Conservation (phyloP, 164 flowering plant genomes). For the Magnolia kwangsiensis region DNA sequence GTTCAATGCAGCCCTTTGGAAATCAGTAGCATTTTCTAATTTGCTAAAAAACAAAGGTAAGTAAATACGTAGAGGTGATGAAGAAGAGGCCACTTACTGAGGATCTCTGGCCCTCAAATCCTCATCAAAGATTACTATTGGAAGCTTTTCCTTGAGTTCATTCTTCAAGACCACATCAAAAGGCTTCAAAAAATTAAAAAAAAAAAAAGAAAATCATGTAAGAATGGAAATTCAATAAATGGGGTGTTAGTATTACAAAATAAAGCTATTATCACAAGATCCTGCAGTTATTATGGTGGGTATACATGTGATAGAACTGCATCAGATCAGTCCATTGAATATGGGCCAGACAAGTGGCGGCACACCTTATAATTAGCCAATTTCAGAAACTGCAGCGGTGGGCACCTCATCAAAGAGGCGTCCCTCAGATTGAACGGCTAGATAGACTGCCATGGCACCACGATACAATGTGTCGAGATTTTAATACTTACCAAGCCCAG, state of each 20-base stretch:
- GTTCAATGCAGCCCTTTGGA: background rate
- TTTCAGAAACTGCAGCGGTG: no score
- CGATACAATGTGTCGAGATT: no score
- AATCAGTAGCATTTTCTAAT: background rate
- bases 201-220: background rate
- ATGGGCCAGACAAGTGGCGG: no score
- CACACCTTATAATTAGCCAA: no score
- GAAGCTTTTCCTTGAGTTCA: conserved; percentile 57
- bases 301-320: no score
- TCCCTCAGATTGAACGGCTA: no score
- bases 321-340: no score
- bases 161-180: conserved; percentile 44
- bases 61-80: background rate
- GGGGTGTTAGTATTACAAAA: background rate
- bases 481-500: no score
- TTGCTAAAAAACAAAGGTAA: background rate
- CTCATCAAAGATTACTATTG: conserved; percentile 52
- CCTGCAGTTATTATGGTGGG: no score
- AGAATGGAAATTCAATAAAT: background rate
- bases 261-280: background rate
- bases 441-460: no score
- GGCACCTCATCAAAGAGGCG: no score
- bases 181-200: conserved; percentile 18
- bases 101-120: conserved; percentile 41
- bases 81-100: conserved; percentile 46